A percentile compares a stretch with the other conserved stretches of the same genome.
Evolutionary conservation across 2,329 filamentous ascomycete species (phyloP).

Genomic region (Dothideomycetes sp.): DNA sequence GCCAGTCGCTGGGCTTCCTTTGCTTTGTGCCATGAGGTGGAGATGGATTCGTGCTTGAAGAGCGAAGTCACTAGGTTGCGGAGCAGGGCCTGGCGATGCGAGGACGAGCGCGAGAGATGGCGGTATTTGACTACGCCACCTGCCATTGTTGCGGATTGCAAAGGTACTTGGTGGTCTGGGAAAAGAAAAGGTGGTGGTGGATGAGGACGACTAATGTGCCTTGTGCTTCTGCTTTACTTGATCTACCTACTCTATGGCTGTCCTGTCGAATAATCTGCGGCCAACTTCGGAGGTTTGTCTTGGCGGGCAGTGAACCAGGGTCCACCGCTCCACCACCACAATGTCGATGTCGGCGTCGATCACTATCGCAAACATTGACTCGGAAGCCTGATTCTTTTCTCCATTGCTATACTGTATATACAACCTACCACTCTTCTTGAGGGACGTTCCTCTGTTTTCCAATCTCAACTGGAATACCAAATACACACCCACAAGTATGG

Average conservation of each 20-base stretch:
- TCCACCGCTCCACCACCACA: too few species aligned
- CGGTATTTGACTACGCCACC: slow-evolving; percentile 81
- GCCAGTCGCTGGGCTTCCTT: slow-evolving; percentile 92
- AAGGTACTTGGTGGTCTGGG: neutral
- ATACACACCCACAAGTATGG: slow-evolving; percentile 24
- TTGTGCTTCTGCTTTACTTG: too few species aligned
- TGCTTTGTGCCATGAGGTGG: slow-evolving; percentile 90
- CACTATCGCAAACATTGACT: neutral
- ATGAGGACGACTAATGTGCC: neutral
- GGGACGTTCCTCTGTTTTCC: neutral
- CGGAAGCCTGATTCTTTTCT: too few species aligned
- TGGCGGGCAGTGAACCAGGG: neutral
- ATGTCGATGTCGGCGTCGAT: too few species aligned
- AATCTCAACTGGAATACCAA: neutral
- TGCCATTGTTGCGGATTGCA: slow-evolving; percentile 50
- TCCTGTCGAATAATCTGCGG: neutral
- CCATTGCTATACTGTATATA: too few species aligned
- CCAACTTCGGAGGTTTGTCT: neutral
- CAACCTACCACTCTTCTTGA: too few species aligned
- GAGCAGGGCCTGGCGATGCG: slow-evolving; percentile 83
- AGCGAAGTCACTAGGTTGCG: slow-evolving; percentile 94
- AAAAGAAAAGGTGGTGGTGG: neutral
- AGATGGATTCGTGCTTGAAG: slow-evolving; percentile 84
- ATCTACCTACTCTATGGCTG: too few species aligned
- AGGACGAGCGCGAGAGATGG: slow-evolving; percentile 72